phyloP scores from a whole-genome alignment of 108 stramenopile species.

The Fragilaria radians region DNA sequence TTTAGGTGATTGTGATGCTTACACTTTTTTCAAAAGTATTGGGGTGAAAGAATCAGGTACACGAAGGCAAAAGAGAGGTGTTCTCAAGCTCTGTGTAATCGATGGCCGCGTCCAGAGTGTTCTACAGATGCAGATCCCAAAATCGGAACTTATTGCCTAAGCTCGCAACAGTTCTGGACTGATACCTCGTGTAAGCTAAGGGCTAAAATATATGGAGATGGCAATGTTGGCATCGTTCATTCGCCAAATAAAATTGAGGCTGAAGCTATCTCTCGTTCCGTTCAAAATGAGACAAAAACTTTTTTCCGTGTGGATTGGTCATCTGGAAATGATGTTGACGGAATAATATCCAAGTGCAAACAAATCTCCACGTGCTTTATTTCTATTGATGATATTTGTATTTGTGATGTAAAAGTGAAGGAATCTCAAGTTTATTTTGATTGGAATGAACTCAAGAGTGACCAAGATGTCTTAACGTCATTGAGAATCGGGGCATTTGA shows the following conservation, averaged over 20 bases:
- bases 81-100: neutral
- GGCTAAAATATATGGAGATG: conserved; percentile 41
- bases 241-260: conserved; percentile 16
- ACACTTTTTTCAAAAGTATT: conserved; percentile 3
- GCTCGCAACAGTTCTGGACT: conserved; percentile 27
- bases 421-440: neutral
- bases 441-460: conserved; percentile 23
- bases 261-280: conserved; percentile 9
- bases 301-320: conserved; percentile 22
- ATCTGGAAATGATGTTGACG: neutral
- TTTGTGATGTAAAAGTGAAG: conserved; percentile 22
- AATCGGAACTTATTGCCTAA: neutral
- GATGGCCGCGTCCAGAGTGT: conserved; percentile 16
- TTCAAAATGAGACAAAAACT: conserved; percentile 11
- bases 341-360: conserved; percentile 1
- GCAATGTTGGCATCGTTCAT: conserved; percentile 53
- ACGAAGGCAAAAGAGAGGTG: conserved; percentile 35
- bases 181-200: conserved; percentile 31
- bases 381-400: conserved; percentile 7
- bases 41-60: conserved; percentile 44
- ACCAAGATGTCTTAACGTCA: conserved; percentile 24
- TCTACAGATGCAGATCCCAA: conserved; percentile 14
- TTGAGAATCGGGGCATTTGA: conserved; percentile 36
- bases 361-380: neutral
- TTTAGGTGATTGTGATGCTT: neutral